phyloP scores from a whole-genome alignment of 2,329 filamentous ascomycete genomes.

The Dactylonectria macrodidyma region DNA sequence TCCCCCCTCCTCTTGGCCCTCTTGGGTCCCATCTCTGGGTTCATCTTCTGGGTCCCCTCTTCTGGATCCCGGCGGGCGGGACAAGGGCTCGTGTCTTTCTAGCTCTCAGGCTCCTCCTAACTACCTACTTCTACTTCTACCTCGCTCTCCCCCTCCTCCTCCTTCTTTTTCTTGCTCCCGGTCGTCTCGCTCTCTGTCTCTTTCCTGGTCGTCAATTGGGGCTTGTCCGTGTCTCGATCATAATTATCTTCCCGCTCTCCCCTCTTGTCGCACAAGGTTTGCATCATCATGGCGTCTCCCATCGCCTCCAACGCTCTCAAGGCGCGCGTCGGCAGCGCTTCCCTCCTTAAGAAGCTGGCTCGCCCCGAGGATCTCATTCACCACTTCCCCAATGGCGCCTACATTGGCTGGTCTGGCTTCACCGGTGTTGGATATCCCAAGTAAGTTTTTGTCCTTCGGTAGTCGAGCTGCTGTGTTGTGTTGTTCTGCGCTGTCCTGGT shows the following conservation, averaged over 20 bases:
- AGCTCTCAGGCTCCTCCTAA: background rate
- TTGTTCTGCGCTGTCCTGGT: background rate
- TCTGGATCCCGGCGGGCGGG: conserved; percentile 15
- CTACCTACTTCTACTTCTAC: conserved; percentile 32
- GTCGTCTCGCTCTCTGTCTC: conserved; percentile 34
- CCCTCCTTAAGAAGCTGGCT: conserved; percentile 84
- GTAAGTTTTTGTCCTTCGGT: conserved; percentile 50
- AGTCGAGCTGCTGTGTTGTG: background rate
- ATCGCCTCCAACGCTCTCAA: conserved; percentile 81
- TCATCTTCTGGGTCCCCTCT: background rate
- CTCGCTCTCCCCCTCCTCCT: conserved; percentile 27
- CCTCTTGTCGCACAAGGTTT: conserved; percentile 13
- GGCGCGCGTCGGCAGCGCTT: conserved; percentile 81
- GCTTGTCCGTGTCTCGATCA: background rate
- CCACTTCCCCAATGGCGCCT: conserved; percentile 87
- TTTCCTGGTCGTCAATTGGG: conserved; percentile 22
- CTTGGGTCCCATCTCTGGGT: too few relatives aligned
- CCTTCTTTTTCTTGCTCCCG: conserved; percentile 24
- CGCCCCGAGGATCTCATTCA: conserved; percentile 84
- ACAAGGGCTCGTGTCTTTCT: conserved; percentile 25
- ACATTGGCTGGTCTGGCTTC: conserved; percentile 93
- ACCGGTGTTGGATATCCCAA: conserved; percentile 93
- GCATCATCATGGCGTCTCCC: conserved; percentile 61
- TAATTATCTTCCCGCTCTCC: conserved; percentile 24
- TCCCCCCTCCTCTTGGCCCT: too few relatives aligned